Base-by-base conservation (phyloP, 2,329 filamentous ascomycete genomes). In the Hymenoscyphus repandus region DNA sequence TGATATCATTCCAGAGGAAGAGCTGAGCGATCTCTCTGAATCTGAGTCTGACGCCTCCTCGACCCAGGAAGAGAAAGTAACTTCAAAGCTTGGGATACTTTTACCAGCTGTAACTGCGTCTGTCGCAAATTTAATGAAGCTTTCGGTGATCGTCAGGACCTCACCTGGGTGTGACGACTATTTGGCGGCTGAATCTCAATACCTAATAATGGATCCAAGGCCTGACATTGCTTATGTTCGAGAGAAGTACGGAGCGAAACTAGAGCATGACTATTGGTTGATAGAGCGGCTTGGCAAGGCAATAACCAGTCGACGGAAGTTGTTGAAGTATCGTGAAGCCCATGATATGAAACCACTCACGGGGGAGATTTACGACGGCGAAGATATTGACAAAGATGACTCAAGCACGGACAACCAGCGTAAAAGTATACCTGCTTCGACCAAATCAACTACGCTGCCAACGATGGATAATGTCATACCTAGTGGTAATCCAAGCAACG, bases 241-340 rank as follows among this genome's bases (percentile, higher is more conserved):
- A 44, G 58, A 61, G 17, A 64, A 60, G 36, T 50, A 61, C 44
- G 51, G 57, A 13, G 44, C 47, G 13, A 47, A 52, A 1, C 58
- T 57, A 30, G 17, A 49, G 18, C 55, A 45, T 11, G 45, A 20
- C 5, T 49, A 56, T 27, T 62, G 57, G 58, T 36, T 67, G 2
- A 27, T 60, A 1, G 47, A 52, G 12, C 58, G 66, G 5, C 56
- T 69, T 9, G 66, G 66, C 1, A 62, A 58, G 20, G 61, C 60
- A 1, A 67, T 66, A 18, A 60, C 64, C 4, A 58, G 62, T 41
- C 53, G 66, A 18, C 55, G 66, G 6, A 61, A 66, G 30, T 68
- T 59, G 27, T 45, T 68, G n/a, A 59, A 52, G 17, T 69, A 68
- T 48, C 58, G 62, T 10, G 49, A 61, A 17, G 61, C 66, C 3